Evolutionary conservation across 2,329 filamentous ascomycete species (phyloP).

Genomic region (Colletotrichum salicis): DNA sequence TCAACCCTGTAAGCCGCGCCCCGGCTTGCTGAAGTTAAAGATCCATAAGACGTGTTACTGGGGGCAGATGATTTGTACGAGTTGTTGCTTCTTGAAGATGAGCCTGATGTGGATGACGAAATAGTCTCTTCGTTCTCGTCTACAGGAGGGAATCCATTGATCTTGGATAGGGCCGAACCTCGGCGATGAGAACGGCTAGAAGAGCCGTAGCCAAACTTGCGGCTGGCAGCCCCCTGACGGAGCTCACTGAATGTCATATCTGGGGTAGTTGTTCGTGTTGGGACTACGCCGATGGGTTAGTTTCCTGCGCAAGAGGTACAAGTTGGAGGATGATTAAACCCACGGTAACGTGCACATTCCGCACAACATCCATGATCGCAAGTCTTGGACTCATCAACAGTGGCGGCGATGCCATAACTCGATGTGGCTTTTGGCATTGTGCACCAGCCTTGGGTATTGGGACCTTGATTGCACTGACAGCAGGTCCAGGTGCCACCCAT

Average conservation of each 20-base stretch:
- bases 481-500: slow-evolving; percentile 65
- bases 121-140: slow-evolving; percentile 10
- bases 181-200: slow-evolving; percentile 45
- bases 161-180: slow-evolving; percentile 38
- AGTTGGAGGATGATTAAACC: slow-evolving; percentile 37
- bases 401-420: slow-evolving; percentile 44
- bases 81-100: slow-evolving; percentile 32
- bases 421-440: slow-evolving; percentile 47
- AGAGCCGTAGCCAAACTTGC: slow-evolving; percentile 49
- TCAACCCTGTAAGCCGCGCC: slow-evolving; percentile 41
- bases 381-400: slow-evolving; percentile 48
- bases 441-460: slow-evolving; percentile 66
- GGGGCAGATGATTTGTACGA: slow-evolving; percentile 18
- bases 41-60: slow-evolving; percentile 13
- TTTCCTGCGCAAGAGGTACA: not conserved
- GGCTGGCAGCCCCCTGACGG: slow-evolving; percentile 49
- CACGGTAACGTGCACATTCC: slow-evolving; percentile 57
- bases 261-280: slow-evolving; percentile 46
- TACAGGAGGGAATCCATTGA: slow-evolving; percentile 6
- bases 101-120: slow-evolving; percentile 19
- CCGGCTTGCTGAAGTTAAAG: slow-evolving; percentile 33
- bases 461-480: slow-evolving; percentile 61
- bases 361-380: slow-evolving; percentile 66
- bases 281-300: slow-evolving; percentile 40
- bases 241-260: slow-evolving; percentile 50